phyloP scores from a whole-genome alignment of 345 rosid genomes.

The Schrenkiella parvula region DNA sequence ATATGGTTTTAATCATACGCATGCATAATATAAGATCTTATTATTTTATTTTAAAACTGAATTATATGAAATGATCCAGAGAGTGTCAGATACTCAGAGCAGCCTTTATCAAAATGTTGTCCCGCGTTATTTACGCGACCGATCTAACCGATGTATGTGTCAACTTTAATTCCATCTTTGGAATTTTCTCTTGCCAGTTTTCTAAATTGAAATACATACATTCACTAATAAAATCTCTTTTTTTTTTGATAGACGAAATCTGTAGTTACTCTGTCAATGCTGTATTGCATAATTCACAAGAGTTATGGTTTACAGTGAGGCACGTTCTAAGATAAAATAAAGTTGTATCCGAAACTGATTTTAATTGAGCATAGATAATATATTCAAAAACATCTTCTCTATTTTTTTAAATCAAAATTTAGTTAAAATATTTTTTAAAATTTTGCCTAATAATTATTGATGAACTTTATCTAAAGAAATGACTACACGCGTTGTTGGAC shows the following conservation, averaged over 20 bases:
- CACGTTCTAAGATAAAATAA: background rate
- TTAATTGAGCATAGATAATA: background rate
- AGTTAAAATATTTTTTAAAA: too few relatives aligned
- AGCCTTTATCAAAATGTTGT: constrained; percentile 32
- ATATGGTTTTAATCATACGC: background rate
- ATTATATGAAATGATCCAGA: constrained; percentile 28
- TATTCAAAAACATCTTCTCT: background rate
- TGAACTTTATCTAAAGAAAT: too few relatives aligned
- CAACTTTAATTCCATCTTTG: constrained; percentile 26
- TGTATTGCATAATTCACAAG: background rate
- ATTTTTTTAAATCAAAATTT: too few relatives aligned
- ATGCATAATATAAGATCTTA: background rate
- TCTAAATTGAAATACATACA: background rate
- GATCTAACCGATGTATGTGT: constrained; percentile 8
- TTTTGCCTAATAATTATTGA: too few relatives aligned
- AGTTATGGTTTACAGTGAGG: background rate
- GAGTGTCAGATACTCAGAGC: constrained; percentile 32
- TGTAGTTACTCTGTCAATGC: background rate
- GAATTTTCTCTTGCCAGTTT: background rate
- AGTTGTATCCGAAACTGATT: background rate
- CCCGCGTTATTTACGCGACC: constrained; percentile 35
- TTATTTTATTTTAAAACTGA: background rate
- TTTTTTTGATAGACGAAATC: background rate
- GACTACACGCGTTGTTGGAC: too few relatives aligned
- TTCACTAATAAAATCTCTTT: background rate